phyloP scores from a whole-genome alignment of 208 protist species.

The Phytomonas serpens region DNA sequence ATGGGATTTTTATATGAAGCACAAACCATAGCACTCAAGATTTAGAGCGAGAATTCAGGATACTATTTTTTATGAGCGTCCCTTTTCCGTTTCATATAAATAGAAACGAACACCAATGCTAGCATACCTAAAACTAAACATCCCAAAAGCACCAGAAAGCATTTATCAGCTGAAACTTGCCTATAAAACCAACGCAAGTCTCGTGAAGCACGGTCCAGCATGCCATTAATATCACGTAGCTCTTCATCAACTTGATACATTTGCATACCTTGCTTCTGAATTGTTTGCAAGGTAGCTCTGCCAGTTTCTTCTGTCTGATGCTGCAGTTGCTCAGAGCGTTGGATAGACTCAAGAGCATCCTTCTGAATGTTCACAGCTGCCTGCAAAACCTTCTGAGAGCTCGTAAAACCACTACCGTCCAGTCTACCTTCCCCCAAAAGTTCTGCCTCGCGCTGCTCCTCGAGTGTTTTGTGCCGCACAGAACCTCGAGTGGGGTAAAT shows the following conservation, averaged over 20 bases:
- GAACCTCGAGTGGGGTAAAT: slow-evolving; percentile 35
- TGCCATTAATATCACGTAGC: slow-evolving; percentile 59
- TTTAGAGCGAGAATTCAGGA: background rate
- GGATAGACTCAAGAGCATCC: slow-evolving; percentile 61
- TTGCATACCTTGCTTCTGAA: slow-evolving; percentile 67
- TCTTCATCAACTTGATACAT: slow-evolving; percentile 82
- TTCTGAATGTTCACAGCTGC: slow-evolving; percentile 66
- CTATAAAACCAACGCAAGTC: slow-evolving; percentile 75
- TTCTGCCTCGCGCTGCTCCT: slow-evolving; percentile 54
- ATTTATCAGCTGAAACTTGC: slow-evolving; percentile 70
- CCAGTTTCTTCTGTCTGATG: slow-evolving; percentile 67
- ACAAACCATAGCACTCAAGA: background rate
- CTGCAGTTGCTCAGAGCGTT: slow-evolving; percentile 59
- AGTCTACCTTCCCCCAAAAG: slow-evolving; percentile 54
- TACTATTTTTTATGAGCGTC: slow-evolving; percentile 4
- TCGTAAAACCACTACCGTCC: slow-evolving; percentile 57
- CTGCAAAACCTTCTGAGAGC: slow-evolving; percentile 57
- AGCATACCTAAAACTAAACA: slow-evolving; percentile 47
- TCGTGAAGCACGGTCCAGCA: slow-evolving; percentile 56
- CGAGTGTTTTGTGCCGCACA: slow-evolving; percentile 32
- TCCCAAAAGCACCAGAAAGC: slow-evolving; percentile 63
- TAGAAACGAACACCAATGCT: slow-evolving; percentile 64
- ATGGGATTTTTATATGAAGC: background rate
- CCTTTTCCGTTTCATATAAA: slow-evolving; percentile 63
- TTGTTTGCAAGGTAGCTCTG: slow-evolving; percentile 37